Base-by-base conservation (phyloP, 139 green algal species). In the Mesotaenium endlicherianum region DNA sequence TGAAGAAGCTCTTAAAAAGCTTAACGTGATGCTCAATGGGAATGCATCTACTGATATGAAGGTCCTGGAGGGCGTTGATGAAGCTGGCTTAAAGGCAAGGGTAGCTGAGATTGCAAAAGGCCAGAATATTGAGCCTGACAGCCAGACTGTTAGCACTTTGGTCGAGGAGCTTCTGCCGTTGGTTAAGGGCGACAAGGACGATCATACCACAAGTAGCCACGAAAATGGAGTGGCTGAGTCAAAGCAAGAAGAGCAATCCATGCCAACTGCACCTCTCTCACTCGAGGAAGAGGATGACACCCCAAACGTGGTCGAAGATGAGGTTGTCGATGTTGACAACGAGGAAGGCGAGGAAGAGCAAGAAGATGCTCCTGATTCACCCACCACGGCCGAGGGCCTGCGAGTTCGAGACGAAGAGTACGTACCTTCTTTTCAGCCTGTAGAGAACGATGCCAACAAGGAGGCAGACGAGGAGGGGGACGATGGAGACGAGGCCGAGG, bases 391-490 rank as follows among this genome's bases (percentile, higher is more conserved):
- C 38, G 55, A 38, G 5, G 75, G 59, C 40, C 16, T 38, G 16
- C 14, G 6, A 11, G 68, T 55, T 30, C 57, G 38, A 31, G 77
- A 20, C n/a, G 50, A 80, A 3, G 50, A 41, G 38, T 26, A 82
- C n/a, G n/a, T n/a, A n/a, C n/a, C n/a, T n/a, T n/a, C n/a, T n/a
- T n/a, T n/a, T n/a, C 40, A 81, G 40, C 41, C 30, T 78, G 70
- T 42, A 4, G 79, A 84, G 39, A 20, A 84, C 3, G 79, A 84
- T 8, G 47, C 31, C 34, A 43, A 86, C 26, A 44, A 8, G 0
- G 80, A 72, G 0, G 80, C 20, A n/a, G 80, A 86, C 31, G 81
- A 79, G 39, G 81, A 87, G 41, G 80, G 76, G 69, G 80, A 83
- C 44, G 80, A 84, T 3, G 77, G 86, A 3, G 77, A 76, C 72